phyloP scores from a whole-genome alignment of 257 asterid genomes.

The Penstemon barbatus region DNA sequence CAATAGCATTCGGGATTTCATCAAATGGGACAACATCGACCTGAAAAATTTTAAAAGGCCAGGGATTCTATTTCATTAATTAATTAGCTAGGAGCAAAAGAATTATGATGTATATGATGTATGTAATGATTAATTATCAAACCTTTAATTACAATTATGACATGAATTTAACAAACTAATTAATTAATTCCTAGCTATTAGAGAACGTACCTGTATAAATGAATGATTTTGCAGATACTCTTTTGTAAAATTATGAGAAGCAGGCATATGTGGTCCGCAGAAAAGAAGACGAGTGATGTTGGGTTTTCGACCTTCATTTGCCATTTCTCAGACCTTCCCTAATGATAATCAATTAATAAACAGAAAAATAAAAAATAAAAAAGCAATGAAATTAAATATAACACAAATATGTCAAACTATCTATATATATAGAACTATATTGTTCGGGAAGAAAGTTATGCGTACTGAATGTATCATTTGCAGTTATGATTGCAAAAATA shows the following conservation, averaged over 20 bases:
- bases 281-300: constrained; percentile 63
- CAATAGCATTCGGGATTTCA: constrained; percentile 63
- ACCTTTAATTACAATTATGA: too few relatives aligned
- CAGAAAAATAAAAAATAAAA: neutral
- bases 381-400: constrained; percentile 15
- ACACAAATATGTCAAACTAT: too few relatives aligned
- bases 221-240: constrained; percentile 67
- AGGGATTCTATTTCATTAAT: too few relatives aligned
- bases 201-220: constrained; percentile 51
- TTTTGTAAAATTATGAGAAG: constrained; percentile 72
- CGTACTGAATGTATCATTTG: too few relatives aligned
- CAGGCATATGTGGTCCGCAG: constrained; percentile 77
- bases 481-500: too few relatives aligned
- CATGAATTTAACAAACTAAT: neutral
- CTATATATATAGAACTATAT: too few relatives aligned
- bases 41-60: constrained; percentile 33
- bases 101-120: too few relatives aligned
- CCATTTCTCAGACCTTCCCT: constrained; percentile 39
- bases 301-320: constrained; percentile 26
- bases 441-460: too few relatives aligned
- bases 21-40: constrained; percentile 74
- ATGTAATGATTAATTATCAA: too few relatives aligned
- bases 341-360: constrained; percentile 32
- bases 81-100: too few relatives aligned
- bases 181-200: neutral